Conservation (phyloP, 2,329 filamentous ascomycete species). For the Aspergillus sojae region DNA sequence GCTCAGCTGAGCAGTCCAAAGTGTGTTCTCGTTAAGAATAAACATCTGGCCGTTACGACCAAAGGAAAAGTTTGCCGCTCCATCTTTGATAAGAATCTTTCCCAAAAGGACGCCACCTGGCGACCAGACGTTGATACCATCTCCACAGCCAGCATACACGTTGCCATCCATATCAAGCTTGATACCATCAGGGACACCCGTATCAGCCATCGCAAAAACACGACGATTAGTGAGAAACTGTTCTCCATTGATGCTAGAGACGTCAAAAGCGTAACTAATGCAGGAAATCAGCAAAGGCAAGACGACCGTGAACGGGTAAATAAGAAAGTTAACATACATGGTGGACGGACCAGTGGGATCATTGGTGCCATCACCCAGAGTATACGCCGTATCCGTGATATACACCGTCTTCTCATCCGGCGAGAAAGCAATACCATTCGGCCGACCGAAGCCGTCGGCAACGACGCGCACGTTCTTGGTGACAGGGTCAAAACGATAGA, state of each 20-base stretch:
- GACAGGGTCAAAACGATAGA: constrained; percentile 44
- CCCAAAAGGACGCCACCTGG: constrained; percentile 53
- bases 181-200: constrained; percentile 51
- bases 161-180: constrained; percentile 58
- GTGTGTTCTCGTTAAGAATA: constrained; percentile 44
- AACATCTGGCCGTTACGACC: constrained; percentile 41
- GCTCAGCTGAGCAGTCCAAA: constrained; percentile 48
- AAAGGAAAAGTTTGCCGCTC: constrained; percentile 55
- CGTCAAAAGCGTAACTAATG: constrained; percentile 52
- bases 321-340: constrained; percentile 28
- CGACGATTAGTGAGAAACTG: constrained; percentile 53
- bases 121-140: constrained; percentile 59
- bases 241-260: constrained; percentile 36
- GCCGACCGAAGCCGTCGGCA: constrained; percentile 42
- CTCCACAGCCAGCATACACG: constrained; percentile 58
- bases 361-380: constrained; percentile 25
- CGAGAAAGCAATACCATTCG: constrained; percentile 47
- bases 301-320: not conserved
- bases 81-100: constrained; percentile 58
- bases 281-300: not conserved
- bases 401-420: constrained; percentile 44
- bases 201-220: constrained; percentile 55
- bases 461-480: constrained; percentile 41
- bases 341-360: constrained; percentile 24
- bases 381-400: constrained; percentile 44